Evolutionary conservation across 352 stramenopile genomes (phyloP).

Genomic region (Phytopythium helicoides): DNA sequence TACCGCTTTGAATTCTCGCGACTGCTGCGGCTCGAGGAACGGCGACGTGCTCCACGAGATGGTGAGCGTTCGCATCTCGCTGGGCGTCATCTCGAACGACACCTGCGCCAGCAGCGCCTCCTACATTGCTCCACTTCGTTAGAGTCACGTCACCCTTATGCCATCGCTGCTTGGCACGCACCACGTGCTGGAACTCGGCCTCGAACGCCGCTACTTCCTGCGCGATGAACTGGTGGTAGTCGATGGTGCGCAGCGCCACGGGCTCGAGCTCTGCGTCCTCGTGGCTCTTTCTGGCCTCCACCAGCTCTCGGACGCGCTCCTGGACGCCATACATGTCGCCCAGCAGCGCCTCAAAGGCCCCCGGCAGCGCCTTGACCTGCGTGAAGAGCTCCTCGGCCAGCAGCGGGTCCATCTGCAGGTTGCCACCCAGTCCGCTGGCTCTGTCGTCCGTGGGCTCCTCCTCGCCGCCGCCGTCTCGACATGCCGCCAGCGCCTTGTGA

Average conservation of each 20-base stretch:
- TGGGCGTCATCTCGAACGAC: slow-evolving; percentile 65
- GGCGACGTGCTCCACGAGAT: slow-evolving; percentile 82
- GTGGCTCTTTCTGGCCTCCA: not conserved
- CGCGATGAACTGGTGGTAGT: slow-evolving; percentile 75
- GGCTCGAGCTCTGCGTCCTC: slow-evolving; percentile 6
- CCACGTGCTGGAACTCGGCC: slow-evolving; percentile 80
- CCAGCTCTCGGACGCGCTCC: slow-evolving; percentile 25
- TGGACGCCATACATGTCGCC: slow-evolving; percentile 60
- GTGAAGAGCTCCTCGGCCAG: slow-evolving; percentile 64
- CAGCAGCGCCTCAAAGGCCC: slow-evolving; percentile 52
- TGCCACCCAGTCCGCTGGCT: slow-evolving; percentile 27
- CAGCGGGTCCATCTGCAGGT: slow-evolving; percentile 60
- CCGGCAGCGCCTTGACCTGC: slow-evolving; percentile 46
- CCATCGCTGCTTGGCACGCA: slow-evolving; percentile 19
- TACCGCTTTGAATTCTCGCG: slow-evolving; percentile 51
- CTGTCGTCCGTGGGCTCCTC: not conserved
- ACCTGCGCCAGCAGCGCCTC: slow-evolving; percentile 62
- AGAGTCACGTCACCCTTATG: not conserved
- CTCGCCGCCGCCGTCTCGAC: slow-evolving; percentile 22
- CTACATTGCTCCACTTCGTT: slow-evolving; percentile 15
- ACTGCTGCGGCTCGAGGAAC: slow-evolving; percentile 59
- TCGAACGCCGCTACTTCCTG: slow-evolving; percentile 70
- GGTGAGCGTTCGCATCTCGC: slow-evolving; percentile 70
- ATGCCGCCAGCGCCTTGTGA: slow-evolving; percentile 54
- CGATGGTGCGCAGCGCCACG: slow-evolving; percentile 34